Conservation (phyloP, 805 yeast species). For the Torulaspora maleeae region DNA sequence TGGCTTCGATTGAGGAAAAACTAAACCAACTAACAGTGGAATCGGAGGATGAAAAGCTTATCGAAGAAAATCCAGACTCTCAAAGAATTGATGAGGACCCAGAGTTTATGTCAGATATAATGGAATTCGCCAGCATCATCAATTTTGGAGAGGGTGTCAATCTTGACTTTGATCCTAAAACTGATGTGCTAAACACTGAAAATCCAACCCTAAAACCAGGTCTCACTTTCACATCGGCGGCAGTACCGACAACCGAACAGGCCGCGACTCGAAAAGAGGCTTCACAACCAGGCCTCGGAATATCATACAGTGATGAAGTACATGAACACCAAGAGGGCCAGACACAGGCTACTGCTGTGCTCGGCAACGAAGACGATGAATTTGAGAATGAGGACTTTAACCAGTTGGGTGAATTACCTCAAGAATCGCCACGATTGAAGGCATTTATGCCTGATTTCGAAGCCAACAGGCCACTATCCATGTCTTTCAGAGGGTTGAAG, state of each 20-base stretch:
- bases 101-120: constrained; percentile 39
- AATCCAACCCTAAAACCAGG: not conserved
- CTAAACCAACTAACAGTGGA: constrained; percentile 24
- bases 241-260: not conserved
- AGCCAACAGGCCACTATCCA: constrained; percentile 37
- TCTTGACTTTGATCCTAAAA: constrained; percentile 29
- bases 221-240: not conserved
- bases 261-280: not conserved
- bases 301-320: not conserved
- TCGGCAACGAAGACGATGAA: constrained; percentile 10
- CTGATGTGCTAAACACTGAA: constrained; percentile 1
- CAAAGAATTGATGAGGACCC: constrained; percentile 23
- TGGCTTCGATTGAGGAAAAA: constrained; percentile 31
- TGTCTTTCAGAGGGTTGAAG: constrained; percentile 58
- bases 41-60: constrained; percentile 15
- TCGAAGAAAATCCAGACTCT: not conserved
- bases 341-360: not conserved
- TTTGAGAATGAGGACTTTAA: constrained; percentile 32
- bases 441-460: constrained; percentile 23
- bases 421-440: constrained; percentile 11
- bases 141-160: constrained; percentile 44
- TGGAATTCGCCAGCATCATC: constrained; percentile 44
- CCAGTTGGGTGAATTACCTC: constrained; percentile 4
- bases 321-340: not conserved
- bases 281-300: constrained; percentile 2